These are phyloP conservation scores for Pythium aristosporum DNA, from an alignment of 352 stramenopile species.

Conservation along the genomic window DNA sequence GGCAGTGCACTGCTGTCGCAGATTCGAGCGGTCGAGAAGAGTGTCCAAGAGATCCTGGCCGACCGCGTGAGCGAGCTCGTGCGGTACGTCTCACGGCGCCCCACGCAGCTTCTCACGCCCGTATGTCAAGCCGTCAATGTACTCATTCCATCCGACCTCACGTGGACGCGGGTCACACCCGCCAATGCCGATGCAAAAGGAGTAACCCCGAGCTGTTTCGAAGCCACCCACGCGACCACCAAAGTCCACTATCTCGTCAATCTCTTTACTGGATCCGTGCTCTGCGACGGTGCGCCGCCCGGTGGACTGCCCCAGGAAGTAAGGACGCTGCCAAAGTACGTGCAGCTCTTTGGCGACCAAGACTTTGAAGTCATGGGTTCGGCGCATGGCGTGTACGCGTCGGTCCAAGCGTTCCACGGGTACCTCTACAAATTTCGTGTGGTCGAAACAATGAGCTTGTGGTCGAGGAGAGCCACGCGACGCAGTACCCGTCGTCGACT, in stretches of 20 bases:
- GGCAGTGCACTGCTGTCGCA: not conserved
- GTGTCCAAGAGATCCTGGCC: constrained; percentile 6
- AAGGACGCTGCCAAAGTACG: constrained; percentile 3
- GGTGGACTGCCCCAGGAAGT: constrained; percentile 17
- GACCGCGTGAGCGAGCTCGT: constrained; percentile 7
- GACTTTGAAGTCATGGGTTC: constrained; percentile 27
- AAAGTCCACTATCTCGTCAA: constrained; percentile 27
- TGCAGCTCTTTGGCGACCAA: constrained; percentile 25
- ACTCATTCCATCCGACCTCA: too few species aligned
- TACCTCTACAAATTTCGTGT: constrained; percentile 14
- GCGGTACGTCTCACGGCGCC: constrained; percentile 3
- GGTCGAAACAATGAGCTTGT: not conserved
- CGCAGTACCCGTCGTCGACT: not conserved
- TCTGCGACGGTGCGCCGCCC: constrained; percentile 20
- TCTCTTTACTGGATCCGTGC: constrained; percentile 22
- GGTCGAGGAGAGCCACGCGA: constrained; percentile 4
- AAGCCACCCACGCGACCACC: constrained; percentile 14
- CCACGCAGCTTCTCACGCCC: not conserved
- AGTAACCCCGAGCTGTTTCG: constrained; percentile 8
- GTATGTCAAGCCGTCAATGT: constrained; percentile 18
- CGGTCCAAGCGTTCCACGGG: constrained; percentile 11
- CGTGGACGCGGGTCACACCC: too few species aligned
- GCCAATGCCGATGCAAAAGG: too few species aligned
- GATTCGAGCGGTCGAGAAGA: too few species aligned
- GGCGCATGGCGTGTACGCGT: constrained; percentile 4